These are phyloP conservation scores for Dioszegia crocea DNA, from an alignment of 768 basidiomycete genomes.

Conservation along the genomic window DNA sequence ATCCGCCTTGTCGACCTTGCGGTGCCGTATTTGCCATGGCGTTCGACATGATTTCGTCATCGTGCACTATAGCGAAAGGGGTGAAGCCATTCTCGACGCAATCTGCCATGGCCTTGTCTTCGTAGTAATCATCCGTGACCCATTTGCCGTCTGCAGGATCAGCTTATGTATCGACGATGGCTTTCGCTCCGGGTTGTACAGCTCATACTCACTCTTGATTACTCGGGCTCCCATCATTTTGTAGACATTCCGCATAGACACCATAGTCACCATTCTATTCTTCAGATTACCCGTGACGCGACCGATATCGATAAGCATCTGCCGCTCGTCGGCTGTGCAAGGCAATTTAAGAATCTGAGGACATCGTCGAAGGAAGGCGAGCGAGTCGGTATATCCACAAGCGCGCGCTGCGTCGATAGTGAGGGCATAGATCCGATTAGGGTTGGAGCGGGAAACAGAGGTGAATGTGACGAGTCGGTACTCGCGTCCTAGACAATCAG, in stretches of 20 bases:
- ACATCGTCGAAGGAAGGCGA: conserved; percentile 96
- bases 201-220: conserved; percentile 64
- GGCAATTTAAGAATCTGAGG: conserved; percentile 83
- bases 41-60: conserved; percentile 57
- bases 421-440: conserved; percentile 82
- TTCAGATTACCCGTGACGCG: conserved; percentile 83
- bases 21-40: conserved; percentile 58
- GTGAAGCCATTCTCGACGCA: conserved; percentile 76
- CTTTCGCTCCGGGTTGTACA: no score
- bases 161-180: neutral
- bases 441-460: conserved; percentile 71
- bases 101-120: conserved; percentile 72
- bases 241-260: conserved; percentile 86
- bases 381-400: conserved; percentile 90
- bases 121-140: conserved; percentile 94
- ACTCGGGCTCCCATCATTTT: conserved; percentile 91
- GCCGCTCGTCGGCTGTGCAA: conserved; percentile 84
- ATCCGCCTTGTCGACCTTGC: conserved; percentile 5
- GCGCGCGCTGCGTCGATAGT: conserved; percentile 96
- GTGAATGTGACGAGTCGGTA: conserved; percentile 87
- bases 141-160: conserved; percentile 70
- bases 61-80: conserved; percentile 63
- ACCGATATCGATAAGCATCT: conserved; percentile 80
- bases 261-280: conserved; percentile 86
- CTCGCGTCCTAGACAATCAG: conserved; percentile 60